Evolutionary conservation across 345 rosid species (phyloP).

Genomic region (Dipteronia dyeriana): DNA sequence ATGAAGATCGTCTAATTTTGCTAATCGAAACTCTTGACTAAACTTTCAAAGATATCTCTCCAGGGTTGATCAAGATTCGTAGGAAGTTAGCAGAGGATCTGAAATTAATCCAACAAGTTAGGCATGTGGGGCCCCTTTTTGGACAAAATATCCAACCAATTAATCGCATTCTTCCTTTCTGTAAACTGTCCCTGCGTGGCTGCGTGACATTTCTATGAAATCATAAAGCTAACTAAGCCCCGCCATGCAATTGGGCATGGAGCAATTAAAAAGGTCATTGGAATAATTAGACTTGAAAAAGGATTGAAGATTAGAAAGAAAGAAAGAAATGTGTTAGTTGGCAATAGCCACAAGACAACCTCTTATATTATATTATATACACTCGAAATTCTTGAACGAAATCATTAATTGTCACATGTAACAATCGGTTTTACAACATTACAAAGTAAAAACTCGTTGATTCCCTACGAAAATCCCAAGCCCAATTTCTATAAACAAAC

Average conservation of each 20-base stretch:
- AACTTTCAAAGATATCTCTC: too few relatives aligned
- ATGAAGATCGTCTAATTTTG: too few relatives aligned
- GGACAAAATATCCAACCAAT: not conserved
- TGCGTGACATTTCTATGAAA: not conserved
- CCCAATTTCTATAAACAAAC: conserved; percentile 9
- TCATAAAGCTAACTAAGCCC: not conserved
- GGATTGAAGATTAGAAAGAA: not conserved
- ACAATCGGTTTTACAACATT: too few relatives aligned
- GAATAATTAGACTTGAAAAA: not conserved
- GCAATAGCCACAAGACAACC: conserved; percentile 38
- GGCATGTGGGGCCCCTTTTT: not conserved
- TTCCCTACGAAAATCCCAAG: too few relatives aligned
- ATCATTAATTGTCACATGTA: too few relatives aligned
- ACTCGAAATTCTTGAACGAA: too few relatives aligned
- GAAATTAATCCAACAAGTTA: too few relatives aligned
- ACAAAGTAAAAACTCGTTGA: too few relatives aligned
- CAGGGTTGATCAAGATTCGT: too few relatives aligned
- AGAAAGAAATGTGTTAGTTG: conserved; percentile 26
- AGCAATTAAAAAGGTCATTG: not conserved
- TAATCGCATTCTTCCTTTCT: not conserved
- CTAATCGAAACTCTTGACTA: not conserved
- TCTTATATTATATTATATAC: not conserved
- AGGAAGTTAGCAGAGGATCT: too few relatives aligned
- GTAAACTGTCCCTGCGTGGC: not conserved
- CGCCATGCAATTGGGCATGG: conserved; percentile 15